A percentile compares a stretch with the other conserved stretches of the same genome.
phyloP scores from a whole-genome alignment of 345 rosid species.

The Camelina laxa region DNA sequence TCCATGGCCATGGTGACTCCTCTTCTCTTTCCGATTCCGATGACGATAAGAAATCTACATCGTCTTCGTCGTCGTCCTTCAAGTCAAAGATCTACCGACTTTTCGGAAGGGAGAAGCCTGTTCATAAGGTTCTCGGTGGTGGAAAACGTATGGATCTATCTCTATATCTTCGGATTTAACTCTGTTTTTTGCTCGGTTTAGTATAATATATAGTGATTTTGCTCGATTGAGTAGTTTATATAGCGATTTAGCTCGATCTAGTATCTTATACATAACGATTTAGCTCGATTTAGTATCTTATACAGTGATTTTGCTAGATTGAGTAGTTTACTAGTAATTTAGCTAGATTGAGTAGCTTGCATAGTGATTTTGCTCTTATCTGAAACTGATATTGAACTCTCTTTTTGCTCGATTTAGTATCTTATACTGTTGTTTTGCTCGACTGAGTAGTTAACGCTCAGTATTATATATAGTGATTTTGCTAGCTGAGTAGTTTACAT shows the following conservation, averaged over 20 bases:
- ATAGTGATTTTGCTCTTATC: not conserved
- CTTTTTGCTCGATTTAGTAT: no score
- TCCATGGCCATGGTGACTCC: conserved; percentile 47
- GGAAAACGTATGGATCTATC: conserved; percentile 62
- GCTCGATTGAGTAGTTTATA: not conserved
- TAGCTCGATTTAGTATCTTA: not conserved
- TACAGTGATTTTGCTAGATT: not conserved
- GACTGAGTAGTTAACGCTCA: no score
- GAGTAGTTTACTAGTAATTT: not conserved
- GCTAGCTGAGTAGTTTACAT: no score
- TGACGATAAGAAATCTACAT: conserved; percentile 47
- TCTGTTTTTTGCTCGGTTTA: not conserved
- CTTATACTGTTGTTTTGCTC: not conserved
- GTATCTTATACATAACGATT: not conserved
- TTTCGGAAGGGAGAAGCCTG: conserved; percentile 73
- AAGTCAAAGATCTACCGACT: conserved; percentile 63
- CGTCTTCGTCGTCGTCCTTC: conserved; percentile 45
- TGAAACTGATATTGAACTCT: no score
- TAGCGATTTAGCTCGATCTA: not conserved
- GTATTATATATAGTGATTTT: not conserved
- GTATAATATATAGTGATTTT: not conserved
- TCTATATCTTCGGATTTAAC: not conserved
- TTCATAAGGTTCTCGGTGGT: conserved; percentile 73
- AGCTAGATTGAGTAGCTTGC: not conserved
- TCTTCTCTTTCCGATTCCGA: conserved; percentile 65